Evolutionary conservation across 1,284 basidiomycete genomes (phyloP), one percentile per base, ranked within the genome.

Genomic region (Ceratobasidium papillatum): DNA sequence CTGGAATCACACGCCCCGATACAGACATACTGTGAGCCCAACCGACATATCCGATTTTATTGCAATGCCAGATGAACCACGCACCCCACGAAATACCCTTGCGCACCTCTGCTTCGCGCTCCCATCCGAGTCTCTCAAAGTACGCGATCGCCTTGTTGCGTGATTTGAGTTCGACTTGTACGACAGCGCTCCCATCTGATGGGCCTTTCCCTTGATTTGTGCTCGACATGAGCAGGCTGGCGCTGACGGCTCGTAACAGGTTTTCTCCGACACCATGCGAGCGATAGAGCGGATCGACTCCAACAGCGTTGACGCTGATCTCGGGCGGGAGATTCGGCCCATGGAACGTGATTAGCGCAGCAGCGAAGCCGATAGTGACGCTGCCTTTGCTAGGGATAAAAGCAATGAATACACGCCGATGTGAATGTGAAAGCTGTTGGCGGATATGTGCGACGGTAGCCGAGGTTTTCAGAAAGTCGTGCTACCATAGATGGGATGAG

Each of bases 181-280:
- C 56, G 27, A 72, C 27, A 27, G 68, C 68, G 32, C 32, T 58
- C 3, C 68, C 68, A n/a, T 61, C 68, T 14, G 56, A 30, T 4
- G 56, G 68, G 0, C 56, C 54, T 7, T 47, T 45, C 3, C 32
- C 47, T 5, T 58, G 56, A 32, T 22, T 58, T 11, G 54, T 72
- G 14, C 43, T 45, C 17, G 68, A 72, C 56, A 72, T 72, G 41
- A 72, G 47, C 17, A 72, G 32, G 45, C 68, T 72, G 17, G 38
- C 68, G 54, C 41, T 49, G 1, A 72, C 68, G 19, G 68, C 68
- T 49, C 68, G 54, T 4, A 72, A 61, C 56, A 72, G 19, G 43
- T 72, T 72, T 25, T 72, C 56, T 1, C 68, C 68, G 27, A 72
- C 58, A 5, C 68, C 68, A 32, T 72, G 68, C 25, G 27, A 45